Percentiles rank a stretch among this genome's conserved stretches.
Conservation (phyloP, 1,284 basidiomycete species). For the Tilletiaria anomala region DNA sequence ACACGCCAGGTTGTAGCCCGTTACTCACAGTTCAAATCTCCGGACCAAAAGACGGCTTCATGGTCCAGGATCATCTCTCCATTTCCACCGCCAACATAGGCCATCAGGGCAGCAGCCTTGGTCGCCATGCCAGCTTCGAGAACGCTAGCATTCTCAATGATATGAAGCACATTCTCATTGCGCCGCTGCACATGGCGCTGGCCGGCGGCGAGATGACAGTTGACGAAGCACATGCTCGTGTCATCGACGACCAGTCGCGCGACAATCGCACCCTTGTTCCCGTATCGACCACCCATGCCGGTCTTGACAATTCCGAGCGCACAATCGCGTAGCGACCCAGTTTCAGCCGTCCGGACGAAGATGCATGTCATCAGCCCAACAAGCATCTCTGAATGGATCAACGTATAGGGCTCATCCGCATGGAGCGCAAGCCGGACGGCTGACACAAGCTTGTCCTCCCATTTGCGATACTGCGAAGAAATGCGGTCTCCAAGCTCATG, state of each 20-base stretch:
- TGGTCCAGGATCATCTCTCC: slow-evolving; percentile 89
- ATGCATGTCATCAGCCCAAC: slow-evolving; percentile 80
- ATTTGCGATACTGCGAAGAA: slow-evolving; percentile 10
- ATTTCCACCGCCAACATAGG: slow-evolving; percentile 77
- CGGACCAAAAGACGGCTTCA: slow-evolving; percentile 74
- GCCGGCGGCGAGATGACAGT: slow-evolving; percentile 89
- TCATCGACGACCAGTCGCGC: slow-evolving; percentile 79
- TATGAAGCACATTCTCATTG: slow-evolving; percentile 66
- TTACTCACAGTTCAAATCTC: slow-evolving; percentile 42
- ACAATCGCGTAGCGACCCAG: slow-evolving; percentile 51
- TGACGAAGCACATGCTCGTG: slow-evolving; percentile 64
- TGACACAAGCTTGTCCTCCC: slow-evolving; percentile 25
- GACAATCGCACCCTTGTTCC: slow-evolving; percentile 93
- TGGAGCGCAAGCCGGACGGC: slow-evolving; percentile 27
- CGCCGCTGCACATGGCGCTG: slow-evolving; percentile 66
- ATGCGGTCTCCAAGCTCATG: slow-evolving; percentile 21
- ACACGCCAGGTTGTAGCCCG: background rate
- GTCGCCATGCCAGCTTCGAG: background rate
- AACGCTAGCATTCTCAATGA: slow-evolving; percentile 1
- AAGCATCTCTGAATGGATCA: slow-evolving; percentile 71
- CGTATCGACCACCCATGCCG: slow-evolving; percentile 80
- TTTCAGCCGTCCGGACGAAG: slow-evolving; percentile 55
- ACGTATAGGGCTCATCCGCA: slow-evolving; percentile 48
- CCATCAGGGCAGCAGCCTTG: slow-evolving; percentile 20
- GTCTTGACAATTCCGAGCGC: slow-evolving; percentile 69